Evolutionary conservation across 2,329 filamentous ascomycete genomes (phyloP).

Genomic region (Colletotrichum eleusines): DNA sequence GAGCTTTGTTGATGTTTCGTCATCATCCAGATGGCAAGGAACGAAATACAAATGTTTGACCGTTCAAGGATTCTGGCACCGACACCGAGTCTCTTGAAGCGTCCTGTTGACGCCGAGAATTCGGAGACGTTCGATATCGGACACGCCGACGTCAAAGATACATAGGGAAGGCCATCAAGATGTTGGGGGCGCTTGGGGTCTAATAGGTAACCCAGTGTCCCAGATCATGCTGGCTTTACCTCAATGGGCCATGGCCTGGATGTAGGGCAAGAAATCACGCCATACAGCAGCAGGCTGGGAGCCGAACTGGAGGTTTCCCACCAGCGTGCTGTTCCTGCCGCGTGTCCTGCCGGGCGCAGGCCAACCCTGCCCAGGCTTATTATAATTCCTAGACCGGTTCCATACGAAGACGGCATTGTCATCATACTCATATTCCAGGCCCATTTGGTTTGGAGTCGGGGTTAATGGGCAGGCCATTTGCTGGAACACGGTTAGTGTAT

Average conservation of each 20-base stretch:
- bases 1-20: not conserved
- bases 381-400: not conserved
- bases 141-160: not conserved
- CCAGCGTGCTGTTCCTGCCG: not conserved
- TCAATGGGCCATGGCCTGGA: no score
- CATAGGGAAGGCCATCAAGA: not conserved
- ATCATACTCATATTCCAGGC: not conserved
- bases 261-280: not conserved
- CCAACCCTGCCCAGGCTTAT: no score
- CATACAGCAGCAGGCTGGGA: slow-evolving; percentile 7
- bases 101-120: not conserved
- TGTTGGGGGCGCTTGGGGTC: slow-evolving; percentile 8
- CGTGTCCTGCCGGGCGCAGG: not conserved
- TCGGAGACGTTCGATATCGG: not conserved
- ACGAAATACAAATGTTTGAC: not conserved
- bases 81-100: not conserved
- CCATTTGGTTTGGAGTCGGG: not conserved
- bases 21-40: not conserved
- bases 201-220: not conserved
- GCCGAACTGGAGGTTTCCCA: not conserved
- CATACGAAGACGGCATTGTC: no score
- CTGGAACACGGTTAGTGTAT: not conserved
- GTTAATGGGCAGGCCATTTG: not conserved
- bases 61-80: not conserved
- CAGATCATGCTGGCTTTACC: not conserved